These are phyloP conservation scores for Fusarium bulbicola DNA, from an alignment of 2,329 filamentous ascomycete genomes.

Conservation along the genomic window DNA sequence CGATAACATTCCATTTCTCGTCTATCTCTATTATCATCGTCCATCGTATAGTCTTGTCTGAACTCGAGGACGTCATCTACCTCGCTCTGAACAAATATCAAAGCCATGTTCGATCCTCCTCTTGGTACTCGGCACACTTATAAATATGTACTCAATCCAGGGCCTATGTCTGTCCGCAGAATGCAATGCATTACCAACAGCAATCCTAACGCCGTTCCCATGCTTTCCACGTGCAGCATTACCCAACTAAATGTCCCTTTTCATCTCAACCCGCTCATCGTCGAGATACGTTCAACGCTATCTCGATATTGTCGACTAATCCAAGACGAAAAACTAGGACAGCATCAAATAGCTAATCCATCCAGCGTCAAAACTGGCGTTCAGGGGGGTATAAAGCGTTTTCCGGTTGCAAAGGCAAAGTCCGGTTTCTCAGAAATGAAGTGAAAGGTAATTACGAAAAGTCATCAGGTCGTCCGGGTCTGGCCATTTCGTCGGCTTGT, in stretches of 20 bases:
- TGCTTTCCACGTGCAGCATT: constrained; percentile 40
- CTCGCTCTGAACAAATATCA: constrained; percentile 10
- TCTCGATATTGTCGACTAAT: constrained; percentile 21
- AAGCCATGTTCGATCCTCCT: constrained; percentile 7
- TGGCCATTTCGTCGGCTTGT: constrained; percentile 51
- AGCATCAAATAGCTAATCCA: constrained; percentile 11
- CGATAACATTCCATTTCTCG: constrained; percentile 31
- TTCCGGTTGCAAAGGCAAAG: constrained; percentile 16
- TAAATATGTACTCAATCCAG: constrained; percentile 17
- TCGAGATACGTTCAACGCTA: constrained; percentile 21
- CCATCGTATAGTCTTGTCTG: constrained; percentile 24
- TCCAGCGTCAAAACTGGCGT: constrained; percentile 26
- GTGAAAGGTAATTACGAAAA: constrained; percentile 53
- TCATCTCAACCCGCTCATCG: constrained; percentile 17
- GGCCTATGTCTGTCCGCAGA: constrained; percentile 23
- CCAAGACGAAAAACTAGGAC: constrained; percentile 27
- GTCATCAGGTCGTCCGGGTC: constrained; percentile 51
- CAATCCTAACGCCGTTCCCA: constrained; percentile 41
- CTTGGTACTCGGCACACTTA: constrained; percentile 6
- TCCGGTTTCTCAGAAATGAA: constrained; percentile 20
- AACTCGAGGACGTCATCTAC: constrained; percentile 15
- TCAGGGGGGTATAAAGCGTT: constrained; percentile 35
- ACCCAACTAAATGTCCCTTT: constrained; percentile 36
- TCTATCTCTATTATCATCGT: constrained; percentile 40
- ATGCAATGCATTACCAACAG: constrained; percentile 34